These are phyloP conservation scores for Ramaria sp. DNA, from an alignment of 768 basidiomycete genomes.

Conservation along the genomic window DNA sequence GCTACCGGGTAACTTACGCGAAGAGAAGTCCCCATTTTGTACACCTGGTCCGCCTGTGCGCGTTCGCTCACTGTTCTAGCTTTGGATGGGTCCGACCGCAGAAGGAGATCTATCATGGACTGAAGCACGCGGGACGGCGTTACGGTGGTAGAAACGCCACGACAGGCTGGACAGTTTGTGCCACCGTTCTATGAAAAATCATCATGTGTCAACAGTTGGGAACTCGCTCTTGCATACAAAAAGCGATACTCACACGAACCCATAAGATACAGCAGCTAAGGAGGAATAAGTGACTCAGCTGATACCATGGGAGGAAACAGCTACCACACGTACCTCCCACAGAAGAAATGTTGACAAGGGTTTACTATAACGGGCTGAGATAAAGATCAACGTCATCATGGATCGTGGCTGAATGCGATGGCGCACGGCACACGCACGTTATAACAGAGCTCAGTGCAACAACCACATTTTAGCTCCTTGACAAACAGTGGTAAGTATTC, in stretches of 20 bases:
- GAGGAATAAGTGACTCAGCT: neutral
- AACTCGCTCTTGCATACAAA: conserved; percentile 4
- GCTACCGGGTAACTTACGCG: conserved; percentile 36
- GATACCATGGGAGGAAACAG: neutral
- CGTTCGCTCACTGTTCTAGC: conserved; percentile 60
- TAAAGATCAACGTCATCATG: neutral
- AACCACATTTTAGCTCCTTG: conserved; percentile 77
- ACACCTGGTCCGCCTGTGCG: conserved; percentile 75
- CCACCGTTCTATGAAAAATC: conserved; percentile 56
- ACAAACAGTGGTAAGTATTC: conserved; percentile 9
- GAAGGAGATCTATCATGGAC: conserved; percentile 56
- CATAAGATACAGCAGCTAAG: conserved; percentile 70
- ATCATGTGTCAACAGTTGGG: neutral
- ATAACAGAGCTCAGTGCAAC: conserved; percentile 76
- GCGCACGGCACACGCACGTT: conserved; percentile 13
- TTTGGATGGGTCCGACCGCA: conserved; percentile 61
- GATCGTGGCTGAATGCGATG: neutral
- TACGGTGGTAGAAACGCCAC: conserved; percentile 55
- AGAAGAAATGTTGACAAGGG: conserved; percentile 87
- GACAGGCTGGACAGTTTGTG: conserved; percentile 75
- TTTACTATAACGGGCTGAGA: conserved; percentile 63
- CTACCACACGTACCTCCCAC: conserved; percentile 54
- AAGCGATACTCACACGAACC: conserved; percentile 58
- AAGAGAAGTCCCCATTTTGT: conserved; percentile 48
- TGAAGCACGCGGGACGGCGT: conserved; percentile 67